These are phyloP conservation scores for Vaccinium vitisidaea DNA, from an alignment of 148 eudicot genomes.

Conservation along the genomic window DNA sequence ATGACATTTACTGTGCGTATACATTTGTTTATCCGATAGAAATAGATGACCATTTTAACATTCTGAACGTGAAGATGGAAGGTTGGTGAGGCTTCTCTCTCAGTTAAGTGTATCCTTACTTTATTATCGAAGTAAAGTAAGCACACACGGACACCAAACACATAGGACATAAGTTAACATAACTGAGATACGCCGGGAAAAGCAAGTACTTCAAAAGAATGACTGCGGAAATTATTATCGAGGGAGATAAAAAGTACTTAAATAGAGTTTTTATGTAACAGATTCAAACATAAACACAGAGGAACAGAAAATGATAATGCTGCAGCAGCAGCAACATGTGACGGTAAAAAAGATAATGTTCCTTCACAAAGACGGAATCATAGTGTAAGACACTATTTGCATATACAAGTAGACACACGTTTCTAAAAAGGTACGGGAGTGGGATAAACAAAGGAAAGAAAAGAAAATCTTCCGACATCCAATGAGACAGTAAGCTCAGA, in stretches of 20 bases:
- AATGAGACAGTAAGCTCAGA: not conserved
- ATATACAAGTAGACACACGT: not conserved
- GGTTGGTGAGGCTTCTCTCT: not conserved
- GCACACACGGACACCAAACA: not conserved
- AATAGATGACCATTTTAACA: not conserved
- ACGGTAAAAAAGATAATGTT: not conserved
- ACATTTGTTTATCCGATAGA: not conserved
- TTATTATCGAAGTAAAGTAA: not conserved
- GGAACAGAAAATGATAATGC: not conserved
- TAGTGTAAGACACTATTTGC: not conserved
- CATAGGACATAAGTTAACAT: not conserved
- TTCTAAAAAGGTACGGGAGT: not conserved
- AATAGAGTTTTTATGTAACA: not conserved
- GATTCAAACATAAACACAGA: not conserved
- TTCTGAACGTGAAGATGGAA: not conserved
- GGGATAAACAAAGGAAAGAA: not conserved
- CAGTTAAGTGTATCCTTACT: not conserved
- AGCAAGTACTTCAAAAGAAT: constrained; percentile 1
- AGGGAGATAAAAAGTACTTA: not conserved
- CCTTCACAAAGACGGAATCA: not conserved
- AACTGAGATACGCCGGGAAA: not conserved
- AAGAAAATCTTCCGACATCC: not conserved
- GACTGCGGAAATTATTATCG: not conserved
- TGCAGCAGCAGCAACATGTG: not conserved
- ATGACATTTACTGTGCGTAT: too few species aligned